Conservation (phyloP, 83 land plant genomes). For the Isoetes engelmannii region DNA sequence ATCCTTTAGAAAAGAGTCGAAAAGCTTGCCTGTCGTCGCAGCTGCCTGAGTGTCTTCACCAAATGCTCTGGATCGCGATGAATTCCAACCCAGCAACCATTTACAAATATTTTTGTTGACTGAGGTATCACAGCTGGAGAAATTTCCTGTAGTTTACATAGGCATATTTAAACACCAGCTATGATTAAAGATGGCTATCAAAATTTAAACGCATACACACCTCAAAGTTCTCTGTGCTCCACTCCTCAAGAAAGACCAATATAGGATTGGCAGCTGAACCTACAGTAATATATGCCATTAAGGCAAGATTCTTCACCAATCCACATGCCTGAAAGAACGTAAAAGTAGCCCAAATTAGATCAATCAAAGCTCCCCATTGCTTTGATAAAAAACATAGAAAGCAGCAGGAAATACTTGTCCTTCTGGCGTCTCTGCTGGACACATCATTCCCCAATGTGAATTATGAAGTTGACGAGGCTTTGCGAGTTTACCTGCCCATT, state of each 20-base stretch:
- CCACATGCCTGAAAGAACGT: constrained; percentile 74
- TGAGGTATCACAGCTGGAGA: constrained; percentile 97
- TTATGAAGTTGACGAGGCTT: constrained; percentile 98
- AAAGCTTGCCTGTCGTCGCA: constrained; percentile 69
- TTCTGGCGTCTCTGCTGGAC: constrained; percentile 99
- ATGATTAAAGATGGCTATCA: not conserved
- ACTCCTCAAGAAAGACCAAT: constrained; percentile 93
- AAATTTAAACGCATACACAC: constrained; percentile 23
- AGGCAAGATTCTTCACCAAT: constrained; percentile 90
- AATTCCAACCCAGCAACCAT: constrained; percentile 99
- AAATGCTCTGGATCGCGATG: constrained; percentile 96
- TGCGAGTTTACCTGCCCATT: constrained; percentile 72
- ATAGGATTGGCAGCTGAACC: constrained; percentile 98
- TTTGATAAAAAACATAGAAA: not conserved
- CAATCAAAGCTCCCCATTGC: not conserved
- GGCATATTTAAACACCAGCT: constrained; percentile 4
- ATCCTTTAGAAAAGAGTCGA: not conserved
- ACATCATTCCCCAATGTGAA: constrained; percentile 99
- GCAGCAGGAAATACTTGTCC: constrained; percentile 59
- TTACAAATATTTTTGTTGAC: constrained; percentile 96
- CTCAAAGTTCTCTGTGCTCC: constrained; percentile 99
- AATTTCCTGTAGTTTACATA: constrained; percentile 52
- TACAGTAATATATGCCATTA: constrained; percentile 96
- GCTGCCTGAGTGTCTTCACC: constrained; percentile 75
- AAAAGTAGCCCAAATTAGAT: not conserved